Base-by-base conservation (phyloP, 2,329 filamentous ascomycete species). In the Stromatinia cepivora region DNA sequence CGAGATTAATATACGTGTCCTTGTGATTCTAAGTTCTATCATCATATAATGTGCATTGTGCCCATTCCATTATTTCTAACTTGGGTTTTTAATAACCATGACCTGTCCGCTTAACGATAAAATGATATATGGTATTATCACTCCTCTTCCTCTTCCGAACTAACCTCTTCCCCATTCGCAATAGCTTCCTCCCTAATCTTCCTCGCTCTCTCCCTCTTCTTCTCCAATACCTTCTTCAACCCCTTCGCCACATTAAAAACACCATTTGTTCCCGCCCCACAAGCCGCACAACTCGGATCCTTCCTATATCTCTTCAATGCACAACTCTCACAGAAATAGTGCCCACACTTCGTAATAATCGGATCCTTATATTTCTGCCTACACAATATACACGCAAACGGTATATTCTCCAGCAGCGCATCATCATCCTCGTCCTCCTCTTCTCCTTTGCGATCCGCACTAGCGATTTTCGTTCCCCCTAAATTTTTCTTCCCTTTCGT, bases 321-420 rank as follows among this genome's bases (percentile, higher is more conserved):
- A 79, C 95, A 99, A 1, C 86, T 84, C 79, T 97, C 92, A 78
- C 95, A 99, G 78, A 98, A 98, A 79, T 98, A 98, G 79, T 99
- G 95, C 0, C 93, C 92, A 74, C 95, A 99, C 73, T 93, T 91
- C 17, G 95, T 98, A 34, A 94, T 83, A 17, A 98, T 87, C 0
- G 95, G 94, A 69, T 87, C 83, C 68, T 76, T 77, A 59, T 61
- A 84, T 80, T n/a, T 82, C 64, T 78, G 74, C 71, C 70, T 72
- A 70, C 79, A 78, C 61, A 79, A 75, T 58, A 79, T 76, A 66
- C 78, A 79, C 6, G 76, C 77, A 71, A 79, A 79, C 2, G 78
- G 78, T 46, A 79, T 78, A 9, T 75, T 75, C 66, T 78, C 77
- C 42, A 79, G 57, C 34, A 70, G 69, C 17, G 74, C 73, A 72